phyloP scores from a whole-genome alignment of 2,329 filamentous ascomycete genomes.

The Penicillium verrucosum region DNA sequence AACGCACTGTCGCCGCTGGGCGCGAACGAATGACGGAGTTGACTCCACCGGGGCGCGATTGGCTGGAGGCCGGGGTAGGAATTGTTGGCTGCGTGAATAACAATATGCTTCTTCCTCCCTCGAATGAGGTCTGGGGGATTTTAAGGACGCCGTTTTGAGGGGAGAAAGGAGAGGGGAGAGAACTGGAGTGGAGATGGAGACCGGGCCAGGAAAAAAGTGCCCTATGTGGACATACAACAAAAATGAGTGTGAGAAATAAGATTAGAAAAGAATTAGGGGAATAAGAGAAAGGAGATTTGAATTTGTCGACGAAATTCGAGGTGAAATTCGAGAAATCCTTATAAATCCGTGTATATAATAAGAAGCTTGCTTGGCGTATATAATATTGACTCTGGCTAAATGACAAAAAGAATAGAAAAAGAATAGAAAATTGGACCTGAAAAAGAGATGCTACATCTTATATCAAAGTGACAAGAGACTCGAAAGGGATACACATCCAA shows the following conservation, averaged over 20 bases:
- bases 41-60: slow-evolving; percentile 19
- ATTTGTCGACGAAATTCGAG: not conserved
- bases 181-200: slow-evolving; percentile 3
- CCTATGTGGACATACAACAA: not conserved
- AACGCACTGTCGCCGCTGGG: slow-evolving; percentile 25
- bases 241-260: not conserved
- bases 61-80: slow-evolving; percentile 1
- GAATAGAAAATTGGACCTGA: not conserved
- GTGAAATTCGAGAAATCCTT: not conserved
- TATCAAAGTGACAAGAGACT: not conserved
- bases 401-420: not conserved
- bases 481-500: not conserved
- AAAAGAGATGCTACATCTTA: not conserved
- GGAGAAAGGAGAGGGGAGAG: slow-evolving; percentile 3
- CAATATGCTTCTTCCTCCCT: slow-evolving; percentile 10
- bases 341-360: not conserved
- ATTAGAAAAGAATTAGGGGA: not conserved
- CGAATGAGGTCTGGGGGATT: slow-evolving; percentile 13
- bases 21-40: slow-evolving; percentile 18
- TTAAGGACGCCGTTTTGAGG: slow-evolving; percentile 27
- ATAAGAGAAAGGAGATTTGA: not conserved
- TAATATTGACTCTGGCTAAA: not conserved
- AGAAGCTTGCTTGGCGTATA: slow-evolving; percentile 8
- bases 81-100: slow-evolving; percentile 3
- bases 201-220: slow-evolving; percentile 1